Evolutionary conservation across 805 yeast species (phyloP).

Genomic region (Wickerhamomyces canadensis): DNA sequence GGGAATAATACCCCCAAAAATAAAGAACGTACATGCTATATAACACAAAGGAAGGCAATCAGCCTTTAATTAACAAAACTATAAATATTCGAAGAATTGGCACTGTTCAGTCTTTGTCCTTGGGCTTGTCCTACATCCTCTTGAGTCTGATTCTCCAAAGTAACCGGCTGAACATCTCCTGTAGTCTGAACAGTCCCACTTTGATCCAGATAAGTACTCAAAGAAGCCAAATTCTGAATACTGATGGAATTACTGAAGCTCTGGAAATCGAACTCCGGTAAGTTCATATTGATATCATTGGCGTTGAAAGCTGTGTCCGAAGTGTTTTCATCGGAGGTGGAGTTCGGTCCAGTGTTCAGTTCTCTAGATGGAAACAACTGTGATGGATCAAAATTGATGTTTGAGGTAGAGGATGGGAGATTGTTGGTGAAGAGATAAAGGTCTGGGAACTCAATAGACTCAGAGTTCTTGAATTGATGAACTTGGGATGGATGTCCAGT

Average conservation of each 20-base stretch:
- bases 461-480: constrained; percentile 1
- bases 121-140: background rate
- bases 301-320: constrained; percentile 14
- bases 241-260: constrained; percentile 17
- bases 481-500: constrained; percentile 1
- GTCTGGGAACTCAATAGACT: constrained; percentile 22
- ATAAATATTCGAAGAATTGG: constrained; percentile 7
- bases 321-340: constrained; percentile 13
- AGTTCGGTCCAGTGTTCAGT: constrained; percentile 1
- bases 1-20: background rate
- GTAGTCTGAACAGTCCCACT: background rate
- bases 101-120: background rate
- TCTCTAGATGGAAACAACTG: constrained; percentile 18
- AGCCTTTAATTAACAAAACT: constrained; percentile 7
- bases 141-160: background rate
- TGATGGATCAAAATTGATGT: constrained; percentile 20
- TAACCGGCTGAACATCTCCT: background rate
- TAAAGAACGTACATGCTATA: no score
- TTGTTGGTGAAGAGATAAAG: constrained; percentile 23
- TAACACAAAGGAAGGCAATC: no score
- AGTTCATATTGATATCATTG: constrained; percentile 18
- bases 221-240: constrained; percentile 19
- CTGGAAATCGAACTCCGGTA: constrained; percentile 24
- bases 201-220: constrained; percentile 16
- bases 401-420: constrained; percentile 14